These are phyloP conservation scores for Yamadazyma paraphyllophila DNA, from an alignment of 805 yeast species.

Conservation along the genomic window DNA sequence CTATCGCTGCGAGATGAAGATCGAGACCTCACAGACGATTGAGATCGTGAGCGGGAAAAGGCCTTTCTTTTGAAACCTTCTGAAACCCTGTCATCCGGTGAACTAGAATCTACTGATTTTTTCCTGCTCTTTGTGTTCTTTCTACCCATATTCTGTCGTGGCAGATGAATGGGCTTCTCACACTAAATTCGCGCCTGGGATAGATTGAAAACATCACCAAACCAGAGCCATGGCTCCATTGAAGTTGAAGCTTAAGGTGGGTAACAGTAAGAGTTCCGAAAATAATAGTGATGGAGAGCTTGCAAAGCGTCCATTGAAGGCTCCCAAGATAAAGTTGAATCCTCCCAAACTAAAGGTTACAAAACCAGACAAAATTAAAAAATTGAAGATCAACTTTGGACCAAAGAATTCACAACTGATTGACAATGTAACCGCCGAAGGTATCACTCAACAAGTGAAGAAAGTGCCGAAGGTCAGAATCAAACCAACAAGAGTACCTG, in stretches of 20 bases:
- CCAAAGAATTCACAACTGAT: slow-evolving; percentile 7
- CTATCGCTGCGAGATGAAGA: slow-evolving; percentile 19
- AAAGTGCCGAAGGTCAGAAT: slow-evolving; percentile 48
- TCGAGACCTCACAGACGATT: slow-evolving; percentile 2
- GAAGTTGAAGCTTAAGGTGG: slow-evolving; percentile 22
- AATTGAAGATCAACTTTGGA: slow-evolving; percentile 19
- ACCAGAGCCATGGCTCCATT: slow-evolving; percentile 8
- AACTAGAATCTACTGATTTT: not conserved
- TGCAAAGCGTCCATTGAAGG: not conserved
- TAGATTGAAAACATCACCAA: not conserved
- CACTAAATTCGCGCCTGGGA: not conserved
- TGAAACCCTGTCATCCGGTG: not conserved
- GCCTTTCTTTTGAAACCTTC: not conserved
- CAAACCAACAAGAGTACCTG: slow-evolving; percentile 70
- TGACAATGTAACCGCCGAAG: slow-evolving; percentile 8
- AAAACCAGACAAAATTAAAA: slow-evolving; percentile 21
- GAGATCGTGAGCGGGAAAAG: not conserved
- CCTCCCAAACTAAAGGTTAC: slow-evolving; percentile 16
- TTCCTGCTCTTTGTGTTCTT: not conserved
- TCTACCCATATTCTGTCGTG: slow-evolving; percentile 3
- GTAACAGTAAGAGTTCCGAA: slow-evolving; percentile 1
- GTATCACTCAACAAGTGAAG: slow-evolving; percentile 10
- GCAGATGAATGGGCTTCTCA: not conserved
- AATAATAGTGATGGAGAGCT: not conserved
- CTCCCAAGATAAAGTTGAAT: slow-evolving; percentile 20